Base-by-base conservation (phyloP, 805 yeast genomes). In the Spencermartinsiella europaea region DNA sequence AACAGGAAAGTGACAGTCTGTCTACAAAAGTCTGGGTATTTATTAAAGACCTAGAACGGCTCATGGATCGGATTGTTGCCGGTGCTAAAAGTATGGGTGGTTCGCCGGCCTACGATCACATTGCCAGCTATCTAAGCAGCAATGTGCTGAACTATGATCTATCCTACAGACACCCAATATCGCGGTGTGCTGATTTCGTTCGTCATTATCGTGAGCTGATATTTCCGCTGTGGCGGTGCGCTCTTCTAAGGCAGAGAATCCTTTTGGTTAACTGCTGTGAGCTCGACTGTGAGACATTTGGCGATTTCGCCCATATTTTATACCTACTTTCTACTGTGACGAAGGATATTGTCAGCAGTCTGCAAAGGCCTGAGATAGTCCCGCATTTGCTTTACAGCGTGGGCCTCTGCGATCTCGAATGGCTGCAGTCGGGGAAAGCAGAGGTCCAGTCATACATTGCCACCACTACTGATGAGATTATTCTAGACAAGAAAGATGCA, bases 311-410 rank as follows among this genome's bases (percentile, higher is more conserved):
- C 17, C 83, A 81, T 57, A 66, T 83, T 21, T 58, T 84, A 0
- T 71, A 85, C 2, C 66, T 83, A 12, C 57, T 85, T n/a, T 74
- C 86, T 1, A 66, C 81, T 2, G 70, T 84, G 3, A 91, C 93
- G 0, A 69, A 72, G 44, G 83, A 80, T 38, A 62, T 79, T 14
- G 31, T 12, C 12, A 58, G 65, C 3, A 61, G 65, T 31, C 55
- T 61, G 25, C 53, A 71, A 20, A 66, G 66, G 3, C 25, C 25
- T 58, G 65, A 12, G 38, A 17, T 17, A 49, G 22, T 47, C 45
- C 35, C 55, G 28, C 38, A 17, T 15, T 38, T 55, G 10, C 46
- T 83, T n/a, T 85, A 77, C 63, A 79, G 78, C 45, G 72, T 84
- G 22, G 79, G 84, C 17, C 72, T 85, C 27, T 72, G 74, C 44